These are phyloP conservation scores for Cytidiella melzeri DNA, from an alignment of 768 basidiomycete species.

Conservation along the genomic window DNA sequence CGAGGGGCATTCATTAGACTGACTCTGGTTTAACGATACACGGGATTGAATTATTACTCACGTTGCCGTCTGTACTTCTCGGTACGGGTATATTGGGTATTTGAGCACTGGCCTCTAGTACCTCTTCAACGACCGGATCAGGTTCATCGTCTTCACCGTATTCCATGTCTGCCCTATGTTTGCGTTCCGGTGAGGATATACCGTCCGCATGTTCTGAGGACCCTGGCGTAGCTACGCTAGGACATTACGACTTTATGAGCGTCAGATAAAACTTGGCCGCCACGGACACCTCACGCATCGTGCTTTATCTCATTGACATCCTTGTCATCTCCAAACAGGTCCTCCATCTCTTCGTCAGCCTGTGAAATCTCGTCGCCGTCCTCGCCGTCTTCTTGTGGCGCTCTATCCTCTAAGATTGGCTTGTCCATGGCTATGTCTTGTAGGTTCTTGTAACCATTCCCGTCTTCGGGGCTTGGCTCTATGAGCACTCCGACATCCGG, in stretches of 20 bases:
- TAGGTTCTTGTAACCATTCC: slow-evolving; percentile 1
- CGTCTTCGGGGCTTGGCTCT: slow-evolving; percentile 2
- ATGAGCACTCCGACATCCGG: background rate
- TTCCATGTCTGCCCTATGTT: slow-evolving; percentile 62
- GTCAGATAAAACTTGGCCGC: background rate
- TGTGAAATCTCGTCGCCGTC: slow-evolving; percentile 10
- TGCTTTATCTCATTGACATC: slow-evolving; percentile 42
- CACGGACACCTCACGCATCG: slow-evolving; percentile 35
- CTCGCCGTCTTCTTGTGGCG: slow-evolving; percentile 6
- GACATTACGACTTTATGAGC: slow-evolving; percentile 4
- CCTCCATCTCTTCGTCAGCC: slow-evolving; percentile 59
- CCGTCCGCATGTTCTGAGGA: slow-evolving; percentile 36
- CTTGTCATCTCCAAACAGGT: slow-evolving; percentile 75
- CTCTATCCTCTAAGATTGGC: background rate
- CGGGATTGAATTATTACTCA: slow-evolving; percentile 32
- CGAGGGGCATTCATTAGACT: background rate
- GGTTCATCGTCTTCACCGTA: slow-evolving; percentile 70
- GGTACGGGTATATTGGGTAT: slow-evolving; percentile 88
- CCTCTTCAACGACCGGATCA: slow-evolving; percentile 46
- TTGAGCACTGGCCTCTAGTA: slow-evolving; percentile 61
- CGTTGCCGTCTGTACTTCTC: slow-evolving; percentile 74
- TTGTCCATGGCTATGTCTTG: slow-evolving; percentile 7
- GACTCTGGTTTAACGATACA: background rate
- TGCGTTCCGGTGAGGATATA: slow-evolving; percentile 53
- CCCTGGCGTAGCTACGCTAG: slow-evolving; percentile 21